Evolutionary conservation across 2,329 filamentous ascomycete genomes (phyloP), one percentile per base, ranked within the genome.

Genomic region (Zymoseptoria brevis): DNA sequence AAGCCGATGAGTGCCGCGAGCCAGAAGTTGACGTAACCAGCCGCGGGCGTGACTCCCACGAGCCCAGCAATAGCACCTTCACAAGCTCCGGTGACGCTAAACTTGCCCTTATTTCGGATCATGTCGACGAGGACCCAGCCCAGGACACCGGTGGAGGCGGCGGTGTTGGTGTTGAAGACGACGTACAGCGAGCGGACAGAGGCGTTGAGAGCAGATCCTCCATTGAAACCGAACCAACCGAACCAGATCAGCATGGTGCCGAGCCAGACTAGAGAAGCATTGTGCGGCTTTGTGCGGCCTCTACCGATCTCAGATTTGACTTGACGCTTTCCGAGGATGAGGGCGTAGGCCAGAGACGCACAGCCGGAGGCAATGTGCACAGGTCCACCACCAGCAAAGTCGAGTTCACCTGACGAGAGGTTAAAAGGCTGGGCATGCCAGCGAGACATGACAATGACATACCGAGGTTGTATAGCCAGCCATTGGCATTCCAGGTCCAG

Each of bases 401-500:
- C 83, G 61, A 83, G 77, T n/a, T 45, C 35, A 45, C 35, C 35
- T 45, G 35, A n/a, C 3, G 16, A n/a, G 35, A 16, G 35, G 13
- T 45, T 4, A 45, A 11, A 16, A 16, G 35, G 16, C 6, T 3
- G 16, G 5, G 35, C 35, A 6, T 45, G 35, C 13, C 13, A n/a
- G 16, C 13, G 16, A 6, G 5, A 16, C 13, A 45, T n/a, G n/a
- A 7, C 5, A 16, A 45, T n/a, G 16, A 16, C 0, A 80, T 78
- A 0, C 81, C 80, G 1, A 87, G 77, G 21, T 85, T 81, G 71
- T 76, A 85, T 0, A 87, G 74, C 84, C 85, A 87, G 9, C 85
- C 84, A 56, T 80, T 81, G n/a, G 79, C 68, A 66, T 87, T 87
- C 85, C 85, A 87, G 3, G 83, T 85, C 83, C 84, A 87, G 73